Base-by-base conservation (phyloP, 163 green algal species). In the Chlamydomonas reinhardtii region DNA sequence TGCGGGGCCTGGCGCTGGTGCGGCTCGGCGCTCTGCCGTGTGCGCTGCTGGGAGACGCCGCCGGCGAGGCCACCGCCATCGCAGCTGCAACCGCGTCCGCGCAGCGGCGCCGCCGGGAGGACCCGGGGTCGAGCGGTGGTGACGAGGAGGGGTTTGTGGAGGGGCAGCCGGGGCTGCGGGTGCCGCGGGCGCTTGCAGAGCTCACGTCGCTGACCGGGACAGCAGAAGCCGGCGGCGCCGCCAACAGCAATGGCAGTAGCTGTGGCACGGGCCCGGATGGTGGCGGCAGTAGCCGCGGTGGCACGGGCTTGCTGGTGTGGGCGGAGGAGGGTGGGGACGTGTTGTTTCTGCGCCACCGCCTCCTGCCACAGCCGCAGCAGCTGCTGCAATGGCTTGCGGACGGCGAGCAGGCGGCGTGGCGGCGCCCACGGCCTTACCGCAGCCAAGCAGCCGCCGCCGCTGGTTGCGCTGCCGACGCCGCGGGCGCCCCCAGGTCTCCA, bases 301-400 rank as follows among this genome's bases (percentile, higher is more conserved):
- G 39, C 72, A 62, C 39, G 20, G 56, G 80, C 29, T 31, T 85
- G 43, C 22, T 85, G 52, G 79, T 85, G 68, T 85, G 79, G 79
- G 61, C 68, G 15, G 79, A 85, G 79, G 79, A 85, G 69, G 79
- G 52, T 25, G 79, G 79, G 1, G 79, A 85, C 39, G 79, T 85
- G 15, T 24, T 78, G 12, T 16, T 77, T 5, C 11, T 77, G n/a
- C 48, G 79, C 1, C 79, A 73, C 54, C 61, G 66, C 15, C n/a
- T 27, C 0, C 32, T 48, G 76, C 64, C 37, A n/a, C 76, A 56
- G 39, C 20, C 35, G 39, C 64, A 29, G 29, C 76, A 34, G 76
- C 39, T 22, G 39, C 76, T 20, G 48, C 48, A 6, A 17, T 27
- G 35, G 59, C 35, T 77, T 25, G 11, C 25, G 72, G 22, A 56